Percentiles rank a stretch among this genome's conserved stretches.
Evolutionary conservation across 371 early-diverging fungal species (phyloP).

Genomic region (Catenaria anguillulae): DNA sequence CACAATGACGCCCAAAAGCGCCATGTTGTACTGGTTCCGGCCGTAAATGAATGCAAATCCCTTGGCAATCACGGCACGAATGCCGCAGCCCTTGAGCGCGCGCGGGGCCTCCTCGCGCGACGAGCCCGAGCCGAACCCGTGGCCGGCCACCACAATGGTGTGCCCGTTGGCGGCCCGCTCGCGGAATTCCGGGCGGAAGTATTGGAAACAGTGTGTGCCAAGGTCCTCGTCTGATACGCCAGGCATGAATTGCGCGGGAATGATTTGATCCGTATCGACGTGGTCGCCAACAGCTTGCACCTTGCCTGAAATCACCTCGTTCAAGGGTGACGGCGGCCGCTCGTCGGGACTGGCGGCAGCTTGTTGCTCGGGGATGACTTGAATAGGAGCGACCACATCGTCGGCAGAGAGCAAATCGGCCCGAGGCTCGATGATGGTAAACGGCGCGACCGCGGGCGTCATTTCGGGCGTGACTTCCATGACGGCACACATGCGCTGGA

Average conservation of each 20-base stretch:
- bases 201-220: constrained; percentile 56
- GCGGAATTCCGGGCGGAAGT: constrained; percentile 54
- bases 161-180: constrained; percentile 36
- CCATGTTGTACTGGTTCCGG: constrained; percentile 57
- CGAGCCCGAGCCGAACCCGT: constrained; percentile 55
- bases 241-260: constrained; percentile 65
- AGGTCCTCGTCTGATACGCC: constrained; percentile 48
- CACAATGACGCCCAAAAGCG: constrained; percentile 49
- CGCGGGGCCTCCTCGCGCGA: constrained; percentile 63
- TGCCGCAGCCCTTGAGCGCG: constrained; percentile 45
- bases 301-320: constrained; percentile 35
- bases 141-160: constrained; percentile 49
- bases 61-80: constrained; percentile 62
- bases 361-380: background rate
- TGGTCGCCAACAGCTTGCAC: constrained; percentile 57
- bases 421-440: constrained; percentile 14
- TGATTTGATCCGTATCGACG: constrained; percentile 62
- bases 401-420: constrained; percentile 5
- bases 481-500: constrained; percentile 16
- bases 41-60: constrained; percentile 45
- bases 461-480: constrained; percentile 19
- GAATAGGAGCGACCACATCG: no score
- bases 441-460: constrained; percentile 15
- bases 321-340: background rate
- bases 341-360: background rate